phyloP scores from a whole-genome alignment of 2,329 filamentous ascomycete genomes.

The Chaetomiaceae sp. region DNA sequence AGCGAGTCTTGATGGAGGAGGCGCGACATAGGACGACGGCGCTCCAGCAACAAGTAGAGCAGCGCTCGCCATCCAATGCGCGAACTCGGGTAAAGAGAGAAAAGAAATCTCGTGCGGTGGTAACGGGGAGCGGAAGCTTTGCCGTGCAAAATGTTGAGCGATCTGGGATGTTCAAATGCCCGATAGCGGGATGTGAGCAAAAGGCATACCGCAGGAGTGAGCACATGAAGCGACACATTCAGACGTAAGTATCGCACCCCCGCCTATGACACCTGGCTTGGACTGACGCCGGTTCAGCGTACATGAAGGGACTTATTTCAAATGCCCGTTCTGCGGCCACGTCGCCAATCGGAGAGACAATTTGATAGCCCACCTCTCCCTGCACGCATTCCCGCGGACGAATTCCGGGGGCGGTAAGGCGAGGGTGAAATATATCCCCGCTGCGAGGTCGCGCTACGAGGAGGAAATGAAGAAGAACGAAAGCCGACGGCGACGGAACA shows the following conservation, averaged over 20 bases:
- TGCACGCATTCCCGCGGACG: constrained; percentile 30
- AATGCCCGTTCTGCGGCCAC: constrained; percentile 40
- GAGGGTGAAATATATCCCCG: constrained; percentile 31
- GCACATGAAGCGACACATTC: constrained; percentile 52
- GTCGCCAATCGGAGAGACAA: constrained; percentile 39
- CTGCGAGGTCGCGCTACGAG: constrained; percentile 27
- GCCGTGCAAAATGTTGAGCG: constrained; percentile 24
- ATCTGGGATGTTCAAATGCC: constrained; percentile 33
- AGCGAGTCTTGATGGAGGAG: constrained; percentile 40
- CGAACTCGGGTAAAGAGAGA: neutral
- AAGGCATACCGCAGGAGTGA: constrained; percentile 43
- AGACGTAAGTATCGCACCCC: constrained; percentile 40
- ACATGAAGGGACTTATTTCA: constrained; percentile 10
- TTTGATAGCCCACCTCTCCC: constrained; percentile 35
- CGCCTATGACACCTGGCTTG: neutral
- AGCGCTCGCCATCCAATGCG: neutral
- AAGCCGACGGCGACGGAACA: neutral
- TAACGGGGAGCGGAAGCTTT: constrained; percentile 14
- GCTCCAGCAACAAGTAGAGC: constrained; percentile 40
- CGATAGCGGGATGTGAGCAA: constrained; percentile 40
- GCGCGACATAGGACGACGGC: constrained; percentile 42
- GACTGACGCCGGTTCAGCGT: neutral
- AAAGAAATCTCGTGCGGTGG: neutral
- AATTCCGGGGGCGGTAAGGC: constrained; percentile 29
- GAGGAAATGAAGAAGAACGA: constrained; percentile 7